Base-by-base conservation (phyloP, 2,329 filamentous ascomycete genomes). In the Ceratocystis huliohia region DNA sequence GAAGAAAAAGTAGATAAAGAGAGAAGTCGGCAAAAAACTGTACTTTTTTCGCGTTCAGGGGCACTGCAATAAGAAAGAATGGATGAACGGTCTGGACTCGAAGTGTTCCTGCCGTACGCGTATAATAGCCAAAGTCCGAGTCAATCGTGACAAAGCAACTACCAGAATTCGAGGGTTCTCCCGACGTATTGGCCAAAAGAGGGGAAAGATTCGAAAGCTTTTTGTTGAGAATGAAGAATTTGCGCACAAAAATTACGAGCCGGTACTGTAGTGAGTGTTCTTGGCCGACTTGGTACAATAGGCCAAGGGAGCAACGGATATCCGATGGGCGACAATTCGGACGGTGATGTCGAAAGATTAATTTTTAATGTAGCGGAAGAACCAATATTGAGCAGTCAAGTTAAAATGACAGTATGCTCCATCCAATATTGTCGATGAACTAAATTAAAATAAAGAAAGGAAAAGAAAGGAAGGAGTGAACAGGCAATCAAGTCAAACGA, bases 61-160 rank as follows among this genome's bases (percentile, higher is more conserved):
- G 56, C 17, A 20, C 25, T 30, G 56, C 56, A 41, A 59, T 59
- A 59, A 30, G 17, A 59, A 59, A 59, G 28, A 59, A 17, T 30
- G 5, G 7, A 22, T 6, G n/a, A 37, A 59, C 30, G 56, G 33
- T 2, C 5, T 59, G 25, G 30, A 59, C 25, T 59, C 56, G 56
- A 59, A 15, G 17, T 4, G 56, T 20, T 59, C 56, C 30, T 59
- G 56, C 56, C 56, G 56, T 59, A 59, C 17, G 56, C 28, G 56
- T 17, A 59, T 59, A 7, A 59, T 28, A 17, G 5, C 28, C 56
- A 13, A 37, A 10, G 56, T 59, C 56, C 56, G 56, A 59, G 56
- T 59, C 56, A 59, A 59, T 15, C 56, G 28, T 37, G 28, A 37
- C 56, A n/a, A 59, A 10, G 56, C 30, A 37, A 59, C 25, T 33